Evolutionary conservation across 176 grass and related monocot genomes (phyloP).

Genomic region (Cymbopogon citratus): DNA sequence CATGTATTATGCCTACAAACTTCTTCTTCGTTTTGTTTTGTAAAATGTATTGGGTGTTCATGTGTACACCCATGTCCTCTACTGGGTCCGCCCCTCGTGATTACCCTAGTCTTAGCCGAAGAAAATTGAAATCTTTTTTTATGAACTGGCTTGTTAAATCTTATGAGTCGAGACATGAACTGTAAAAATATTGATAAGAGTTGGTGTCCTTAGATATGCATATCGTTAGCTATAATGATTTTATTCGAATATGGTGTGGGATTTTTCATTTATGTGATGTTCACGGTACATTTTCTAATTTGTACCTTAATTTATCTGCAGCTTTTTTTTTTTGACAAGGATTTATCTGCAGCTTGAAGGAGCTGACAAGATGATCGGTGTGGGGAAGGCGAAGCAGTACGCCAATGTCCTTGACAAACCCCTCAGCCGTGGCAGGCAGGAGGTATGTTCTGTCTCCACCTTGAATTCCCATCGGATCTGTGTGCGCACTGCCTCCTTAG

Average conservation of each 20-base stretch:
- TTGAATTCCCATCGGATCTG: slow-evolving; percentile 14
- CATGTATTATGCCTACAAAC: background rate
- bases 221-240: no score
- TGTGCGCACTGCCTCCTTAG: background rate
- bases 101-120: background rate
- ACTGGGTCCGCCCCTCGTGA: background rate
- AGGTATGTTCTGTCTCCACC: slow-evolving; percentile 31
- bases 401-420: slow-evolving; percentile 88
- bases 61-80: background rate
- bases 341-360: background rate
- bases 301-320: background rate
- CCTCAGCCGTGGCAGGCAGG: slow-evolving; percentile 79
- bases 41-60: background rate
- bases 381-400: slow-evolving; percentile 94
- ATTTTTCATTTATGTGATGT: background rate
- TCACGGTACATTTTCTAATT: background rate
- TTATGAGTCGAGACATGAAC: background rate
- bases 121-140: background rate
- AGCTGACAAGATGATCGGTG: slow-evolving; percentile 78
- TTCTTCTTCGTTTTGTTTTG: background rate
- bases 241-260: no score
- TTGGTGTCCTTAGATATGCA: background rate
- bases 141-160: background rate
- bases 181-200: background rate
- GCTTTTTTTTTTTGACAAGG: no score